Base-by-base conservation (phyloP, 331 rosid species). In the Acacia pycnantha region DNA sequence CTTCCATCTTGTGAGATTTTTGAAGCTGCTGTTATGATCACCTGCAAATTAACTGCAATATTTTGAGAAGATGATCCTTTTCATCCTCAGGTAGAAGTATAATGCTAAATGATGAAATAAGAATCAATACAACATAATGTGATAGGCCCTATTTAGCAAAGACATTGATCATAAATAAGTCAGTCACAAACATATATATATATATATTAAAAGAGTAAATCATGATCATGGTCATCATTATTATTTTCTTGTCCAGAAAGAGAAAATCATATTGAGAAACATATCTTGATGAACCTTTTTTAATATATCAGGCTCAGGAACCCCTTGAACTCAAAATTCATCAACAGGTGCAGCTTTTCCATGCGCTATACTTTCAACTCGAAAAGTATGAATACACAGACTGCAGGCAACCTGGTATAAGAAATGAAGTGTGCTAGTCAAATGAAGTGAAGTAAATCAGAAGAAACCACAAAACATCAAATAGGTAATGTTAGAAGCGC, bases 301-400 rank as follows among this genome's bases (percentile, higher is more conserved):
- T 87, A 95, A 82, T 77, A 74, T 64, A 83, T 84, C 84, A 81
- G 98, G 97, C 66, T 92, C 86, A 44, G 88, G 89, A 87, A 95
- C 84, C 77, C 98, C 98, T 82, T 92, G 98, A 88, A 93, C 80
- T 88, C 88, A 97, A 75, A 95, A 84, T 81, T 88, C 96, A 90
- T 95, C 98, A 35, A 93, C 94, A 50, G 90, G 89, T 56, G 98
- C 89, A n/a, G 98, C 93, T 89, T 88, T 93, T 81, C 98, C 94
- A 79, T 27, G 76, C 35, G 91, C 94, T 85, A 92, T 90, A 79
- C 98, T 93, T 88, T 93, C 97, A 87, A 95, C 68, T 87, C 98
- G 83, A 79, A 93, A 87, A 79, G 98, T 95, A 74, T 93, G 94
- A 76, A 95, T 89, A 92, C 73, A 74, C 81, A 77, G 96, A 90